Percentiles rank a stretch among this genome's conserved stretches.
Conservation (phyloP, 2,329 filamentous ascomycete species). For the Rutstroemia sp. region DNA sequence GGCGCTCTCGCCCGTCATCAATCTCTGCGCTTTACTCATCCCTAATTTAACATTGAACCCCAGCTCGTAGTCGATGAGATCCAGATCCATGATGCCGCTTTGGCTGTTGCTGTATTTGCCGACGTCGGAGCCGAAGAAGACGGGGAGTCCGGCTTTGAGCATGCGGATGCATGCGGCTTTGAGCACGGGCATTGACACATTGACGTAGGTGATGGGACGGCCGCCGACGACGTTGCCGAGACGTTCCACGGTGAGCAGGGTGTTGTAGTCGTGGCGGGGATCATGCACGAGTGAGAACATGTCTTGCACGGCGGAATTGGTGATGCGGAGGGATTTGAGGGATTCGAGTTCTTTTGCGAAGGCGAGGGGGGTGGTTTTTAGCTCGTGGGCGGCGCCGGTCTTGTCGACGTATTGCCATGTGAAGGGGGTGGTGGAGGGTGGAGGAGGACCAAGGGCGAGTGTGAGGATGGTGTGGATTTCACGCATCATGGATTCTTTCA, state of each 20-base stretch:
- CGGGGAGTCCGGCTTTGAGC: slow-evolving; percentile 69
- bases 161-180: slow-evolving; percentile 69
- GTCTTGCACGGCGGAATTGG: slow-evolving; percentile 52
- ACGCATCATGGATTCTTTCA: slow-evolving; percentile 68
- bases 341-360: slow-evolving; percentile 65
- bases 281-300: slow-evolving; percentile 83
- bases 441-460: slow-evolving; percentile 73
- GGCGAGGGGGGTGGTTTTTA: slow-evolving; percentile 58
- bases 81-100: slow-evolving; percentile 73
- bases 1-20: slow-evolving; percentile 65
- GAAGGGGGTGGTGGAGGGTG: slow-evolving; percentile 60
- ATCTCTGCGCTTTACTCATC: slow-evolving; percentile 67
- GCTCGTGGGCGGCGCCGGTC: slow-evolving; percentile 52
- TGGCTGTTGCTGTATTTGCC: slow-evolving; percentile 67
- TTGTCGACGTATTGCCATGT: slow-evolving; percentile 74
- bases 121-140: slow-evolving; percentile 87
- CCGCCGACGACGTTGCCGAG: slow-evolving; percentile 79
- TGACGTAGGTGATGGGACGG: slow-evolving; percentile 70
- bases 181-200: slow-evolving; percentile 66
- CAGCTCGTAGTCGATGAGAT: slow-evolving; percentile 70
- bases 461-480: slow-evolving; percentile 79
- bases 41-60: slow-evolving; percentile 73
- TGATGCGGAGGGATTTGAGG: slow-evolving; percentile 48
- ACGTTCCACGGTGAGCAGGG: slow-evolving; percentile 66
- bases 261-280: slow-evolving; percentile 67